A percentile compares a stretch with the other conserved stretches of the same genome.
These are phyloP conservation scores for Kluyveromyces marxianus DNA, from an alignment of 1,139 yeast genomes.

Conservation along the genomic window DNA sequence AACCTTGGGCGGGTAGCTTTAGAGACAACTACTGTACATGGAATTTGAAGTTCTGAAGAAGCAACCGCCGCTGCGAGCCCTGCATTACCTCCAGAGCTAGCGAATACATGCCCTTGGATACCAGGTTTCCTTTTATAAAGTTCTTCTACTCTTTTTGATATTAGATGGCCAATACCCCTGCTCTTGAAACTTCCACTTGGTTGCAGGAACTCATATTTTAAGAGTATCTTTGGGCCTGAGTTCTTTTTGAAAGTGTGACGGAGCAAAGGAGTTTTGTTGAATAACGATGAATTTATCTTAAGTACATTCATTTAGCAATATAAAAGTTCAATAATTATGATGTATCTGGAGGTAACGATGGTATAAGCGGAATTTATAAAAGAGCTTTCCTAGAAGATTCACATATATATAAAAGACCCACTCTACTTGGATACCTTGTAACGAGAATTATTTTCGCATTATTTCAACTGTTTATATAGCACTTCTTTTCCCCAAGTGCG, in stretches of 20 bases:
- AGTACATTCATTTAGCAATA: neutral
- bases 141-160: slow-evolving; percentile 29
- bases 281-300: slow-evolving; percentile 8
- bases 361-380: too few species aligned
- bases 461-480: too few species aligned
- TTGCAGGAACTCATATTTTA: slow-evolving; percentile 60
- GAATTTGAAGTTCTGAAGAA: slow-evolving; percentile 37
- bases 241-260: slow-evolving; percentile 25
- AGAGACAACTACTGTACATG: slow-evolving; percentile 65
- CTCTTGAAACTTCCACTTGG: slow-evolving; percentile 70
- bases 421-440: too few species aligned
- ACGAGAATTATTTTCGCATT: too few species aligned
- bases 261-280: slow-evolving; percentile 38
- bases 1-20: slow-evolving; percentile 37
- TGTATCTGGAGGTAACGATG: too few species aligned
- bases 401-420: too few species aligned
- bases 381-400: too few species aligned
- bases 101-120: slow-evolving; percentile 41
- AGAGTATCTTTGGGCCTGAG: slow-evolving; percentile 42
- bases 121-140: slow-evolving; percentile 14
- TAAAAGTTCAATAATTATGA: neutral
- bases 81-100: slow-evolving; percentile 75
- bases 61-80: slow-evolving; percentile 70
- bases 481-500: too few species aligned
- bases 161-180: slow-evolving; percentile 53